Conservation (phyloP, 2,329 filamentous ascomycete species). For the Reticulascus tulasneorum region DNA sequence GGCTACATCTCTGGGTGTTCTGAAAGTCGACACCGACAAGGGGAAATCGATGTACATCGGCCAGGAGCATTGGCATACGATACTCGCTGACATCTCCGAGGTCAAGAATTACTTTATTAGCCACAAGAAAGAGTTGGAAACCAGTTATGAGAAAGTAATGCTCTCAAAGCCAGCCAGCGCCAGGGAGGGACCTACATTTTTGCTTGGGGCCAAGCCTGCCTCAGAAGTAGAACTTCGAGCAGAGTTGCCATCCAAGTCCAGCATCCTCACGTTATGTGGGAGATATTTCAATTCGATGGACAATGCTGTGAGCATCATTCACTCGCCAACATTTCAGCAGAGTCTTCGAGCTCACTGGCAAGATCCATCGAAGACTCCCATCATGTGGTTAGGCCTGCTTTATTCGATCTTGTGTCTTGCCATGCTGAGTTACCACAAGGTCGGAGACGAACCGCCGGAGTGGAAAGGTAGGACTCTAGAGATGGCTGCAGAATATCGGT, state of each 20-base stretch:
- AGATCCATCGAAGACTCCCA: conserved; percentile 65
- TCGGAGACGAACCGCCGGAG: conserved; percentile 75
- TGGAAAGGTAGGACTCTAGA: conserved; percentile 65
- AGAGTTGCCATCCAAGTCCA: conserved; percentile 74
- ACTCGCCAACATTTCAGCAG: conserved; percentile 80
- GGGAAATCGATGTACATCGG: conserved; percentile 78
- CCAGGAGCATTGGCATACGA: conserved; percentile 77
- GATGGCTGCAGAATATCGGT: conserved; percentile 60
- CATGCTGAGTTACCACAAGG: conserved; percentile 74
- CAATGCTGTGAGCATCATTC: conserved; percentile 68
- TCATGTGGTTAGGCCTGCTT: conserved; percentile 75
- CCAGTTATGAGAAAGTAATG: conserved; percentile 72
- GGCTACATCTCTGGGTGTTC: conserved; percentile 71
- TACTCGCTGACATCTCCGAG: conserved; percentile 80
- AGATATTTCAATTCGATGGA: conserved; percentile 86
- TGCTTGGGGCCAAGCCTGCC: conserved; percentile 71
- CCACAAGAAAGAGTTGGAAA: conserved; percentile 86
- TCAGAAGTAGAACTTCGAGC: conserved; percentile 74
- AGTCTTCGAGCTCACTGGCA: conserved; percentile 65
- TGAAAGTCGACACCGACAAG: conserved; percentile 75
- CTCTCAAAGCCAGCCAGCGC: conserved; percentile 59
- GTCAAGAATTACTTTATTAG: conserved; percentile 85
- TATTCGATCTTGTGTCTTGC: conserved; percentile 75
- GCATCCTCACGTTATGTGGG: conserved; percentile 78
- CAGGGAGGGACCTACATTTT: conserved; percentile 66